A percentile compares a stretch with the other conserved stretches of the same genome.
These are phyloP conservation scores for Aspergillus sparsus DNA, from an alignment of 495 filamentous ascomycete species.

Conservation along the genomic window DNA sequence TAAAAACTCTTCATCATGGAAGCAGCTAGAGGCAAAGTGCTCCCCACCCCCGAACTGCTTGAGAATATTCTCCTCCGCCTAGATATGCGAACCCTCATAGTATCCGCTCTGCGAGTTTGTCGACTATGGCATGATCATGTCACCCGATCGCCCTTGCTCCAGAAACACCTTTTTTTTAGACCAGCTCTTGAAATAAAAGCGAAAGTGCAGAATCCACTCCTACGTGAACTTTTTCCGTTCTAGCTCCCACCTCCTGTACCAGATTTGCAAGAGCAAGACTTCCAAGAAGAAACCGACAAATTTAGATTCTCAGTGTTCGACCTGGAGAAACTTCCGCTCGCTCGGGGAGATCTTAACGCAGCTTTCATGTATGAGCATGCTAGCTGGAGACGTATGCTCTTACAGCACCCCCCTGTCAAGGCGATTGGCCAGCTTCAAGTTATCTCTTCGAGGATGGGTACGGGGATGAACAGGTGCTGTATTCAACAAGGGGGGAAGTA, in stretches of 20 bases:
- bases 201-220: slow-evolving; percentile 16
- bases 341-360: background rate
- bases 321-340: slow-evolving; percentile 5
- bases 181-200: slow-evolving; percentile 6
- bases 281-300: background rate
- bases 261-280: background rate
- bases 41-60: slow-evolving; percentile 24
- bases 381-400: slow-evolving; percentile 26
- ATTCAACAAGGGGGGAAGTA: background rate
- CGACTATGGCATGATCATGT: slow-evolving; percentile 18
- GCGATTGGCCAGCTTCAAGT: background rate
- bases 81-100: slow-evolving; percentile 23
- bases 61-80: slow-evolving; percentile 25
- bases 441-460: background rate
- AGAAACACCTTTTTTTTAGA: slow-evolving; percentile 22
- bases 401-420: slow-evolving; percentile 21
- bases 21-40: background rate
- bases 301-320: background rate
- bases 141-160: slow-evolving; percentile 17
- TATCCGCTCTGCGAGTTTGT: slow-evolving; percentile 19
- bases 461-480: background rate
- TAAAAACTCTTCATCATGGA: background rate
- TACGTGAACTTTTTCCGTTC: slow-evolving; percentile 18
- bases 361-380: slow-evolving; percentile 9
- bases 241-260: slow-evolving; percentile 5